phyloP scores from a whole-genome alignment of 106 monocot genomes.

The Narthecium ossifragum region DNA sequence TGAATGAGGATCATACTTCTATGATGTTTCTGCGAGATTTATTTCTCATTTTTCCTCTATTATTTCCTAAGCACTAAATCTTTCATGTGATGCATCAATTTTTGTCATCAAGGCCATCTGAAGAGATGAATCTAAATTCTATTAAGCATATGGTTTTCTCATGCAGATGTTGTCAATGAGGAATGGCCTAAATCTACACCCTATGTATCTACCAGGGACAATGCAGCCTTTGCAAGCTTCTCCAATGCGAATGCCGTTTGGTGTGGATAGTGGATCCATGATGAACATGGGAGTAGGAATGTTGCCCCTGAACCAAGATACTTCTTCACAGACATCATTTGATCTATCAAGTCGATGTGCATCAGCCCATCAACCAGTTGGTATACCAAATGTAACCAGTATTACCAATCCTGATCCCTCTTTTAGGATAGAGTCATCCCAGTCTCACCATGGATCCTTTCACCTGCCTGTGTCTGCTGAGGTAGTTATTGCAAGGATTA shows the following conservation, averaged over 20 bases:
- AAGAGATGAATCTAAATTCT: no score
- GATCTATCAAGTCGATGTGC: slow-evolving; percentile 17
- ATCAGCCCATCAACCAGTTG: slow-evolving; percentile 19
- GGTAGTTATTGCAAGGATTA: slow-evolving; percentile 21
- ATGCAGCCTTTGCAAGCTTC: slow-evolving; percentile 37
- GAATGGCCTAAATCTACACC: slow-evolving; percentile 49
- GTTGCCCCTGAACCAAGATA: slow-evolving; percentile 26
- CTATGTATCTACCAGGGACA: slow-evolving; percentile 33
- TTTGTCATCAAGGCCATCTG: no score
- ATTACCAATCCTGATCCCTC: slow-evolving; percentile 15
- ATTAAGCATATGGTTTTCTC: no score
- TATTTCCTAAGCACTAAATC: no score
- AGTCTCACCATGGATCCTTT: slow-evolving; percentile 20
- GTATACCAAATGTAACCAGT: slow-evolving; percentile 13
- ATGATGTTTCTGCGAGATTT: no score
- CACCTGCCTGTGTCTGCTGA: slow-evolving; percentile 22
- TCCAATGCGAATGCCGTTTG: slow-evolving; percentile 25
- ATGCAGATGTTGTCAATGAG: slow-evolving; percentile 80
- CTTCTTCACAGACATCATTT: slow-evolving; percentile 20
- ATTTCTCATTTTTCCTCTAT: no score
- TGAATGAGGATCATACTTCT: no score
- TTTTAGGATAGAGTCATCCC: slow-evolving; percentile 21
- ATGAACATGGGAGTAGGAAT: slow-evolving; percentile 23
- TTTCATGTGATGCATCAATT: no score
- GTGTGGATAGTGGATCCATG: slow-evolving; percentile 11